Evolutionary conservation across 352 stramenopile species (phyloP).

Genomic region (Phytophthora cryptogea): DNA sequence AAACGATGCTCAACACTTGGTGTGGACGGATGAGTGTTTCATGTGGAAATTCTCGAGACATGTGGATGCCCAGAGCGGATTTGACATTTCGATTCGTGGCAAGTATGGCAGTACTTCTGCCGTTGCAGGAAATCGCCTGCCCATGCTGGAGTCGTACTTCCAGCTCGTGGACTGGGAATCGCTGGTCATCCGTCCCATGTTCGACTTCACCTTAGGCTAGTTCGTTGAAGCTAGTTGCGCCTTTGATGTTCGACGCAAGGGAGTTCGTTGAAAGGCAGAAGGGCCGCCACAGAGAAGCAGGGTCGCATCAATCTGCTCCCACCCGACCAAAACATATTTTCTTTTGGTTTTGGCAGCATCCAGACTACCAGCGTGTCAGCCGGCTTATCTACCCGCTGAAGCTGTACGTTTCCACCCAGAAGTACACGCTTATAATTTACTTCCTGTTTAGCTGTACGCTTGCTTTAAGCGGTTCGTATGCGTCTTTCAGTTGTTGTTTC

Average conservation of each 20-base stretch:
- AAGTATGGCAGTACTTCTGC: conserved; percentile 86
- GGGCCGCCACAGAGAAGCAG: conserved; percentile 9
- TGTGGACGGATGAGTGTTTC: conserved; percentile 89
- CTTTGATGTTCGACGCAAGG: conserved; percentile 18
- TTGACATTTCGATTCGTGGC: conserved; percentile 75
- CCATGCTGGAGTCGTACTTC: conserved; percentile 87
- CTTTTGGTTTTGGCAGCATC: conserved; percentile 20
- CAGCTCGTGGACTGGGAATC: conserved; percentile 87
- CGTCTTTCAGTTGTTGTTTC: not conserved
- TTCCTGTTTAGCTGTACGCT: conserved; percentile 32
- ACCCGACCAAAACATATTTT: conserved; percentile 16
- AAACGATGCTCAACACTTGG: conserved; percentile 82
- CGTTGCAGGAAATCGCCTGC: conserved; percentile 79
- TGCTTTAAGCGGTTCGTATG: not conserved
- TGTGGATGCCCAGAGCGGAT: conserved; percentile 58
- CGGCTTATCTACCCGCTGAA: conserved; percentile 8
- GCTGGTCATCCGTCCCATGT: conserved; percentile 79
- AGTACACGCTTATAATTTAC: conserved; percentile 39
- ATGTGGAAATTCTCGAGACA: conserved; percentile 83
- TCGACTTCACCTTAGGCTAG: conserved; percentile 60
- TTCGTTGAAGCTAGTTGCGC: conserved; percentile 3
- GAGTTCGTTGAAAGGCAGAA: conserved; percentile 22
- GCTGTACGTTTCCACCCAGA: conserved; percentile 16
- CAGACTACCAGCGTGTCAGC: conserved; percentile 15
- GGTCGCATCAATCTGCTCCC: conserved; percentile 12